Evolutionary conservation across 2,329 filamentous ascomycete genomes (phyloP), one percentile per base, ranked within the genome.

Genomic region (Colletotrichum camelliae): DNA sequence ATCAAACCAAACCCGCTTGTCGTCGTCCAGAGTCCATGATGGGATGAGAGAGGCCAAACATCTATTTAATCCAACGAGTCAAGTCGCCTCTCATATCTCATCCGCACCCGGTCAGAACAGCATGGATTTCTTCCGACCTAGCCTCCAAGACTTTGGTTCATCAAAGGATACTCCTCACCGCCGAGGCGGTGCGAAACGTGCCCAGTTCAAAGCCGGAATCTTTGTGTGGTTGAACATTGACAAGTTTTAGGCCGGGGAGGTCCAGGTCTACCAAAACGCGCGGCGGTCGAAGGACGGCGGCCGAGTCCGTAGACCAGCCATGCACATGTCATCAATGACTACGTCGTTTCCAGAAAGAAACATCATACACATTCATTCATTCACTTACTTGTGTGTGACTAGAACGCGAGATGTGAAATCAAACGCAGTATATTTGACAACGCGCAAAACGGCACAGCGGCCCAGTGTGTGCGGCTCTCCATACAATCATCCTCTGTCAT

Each of bases 401-500:
- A n/a, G 57, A 9, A 5, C 8, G 35, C 7, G 12, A n/a, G 15
- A 18, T 48, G 16, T 64, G 55, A 58, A 72, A 69, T 61, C 69
- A 68, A 75, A 73, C 57, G 57, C 52, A 73, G 29, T 73, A 73
- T 73, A 75, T 75, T 75, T 67, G n/a, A 73, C 70, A 58, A 73
- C 33, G 33, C 70, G 64, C 70, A 73, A 68, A 69, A 73, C 58
- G 70, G 73, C 70, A 37, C 43, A 24, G 16, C 18, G 58, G 48
- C 73, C 70, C 58, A 52, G 35, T 62, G 62, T 72, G 62, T 72
- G 73, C 64, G 57, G 37, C 39, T 72, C 48, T 70, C 60, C 35
- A 27, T 70, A 70, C 71, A 70, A 16, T 67, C 55, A 55, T 73
- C 72, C 29, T 15, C 64, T 61, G 67, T 48, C 62, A 18, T 72